phyloP scores from a whole-genome alignment of 768 basidiomycete genomes.

The Serendipita sp. region DNA sequence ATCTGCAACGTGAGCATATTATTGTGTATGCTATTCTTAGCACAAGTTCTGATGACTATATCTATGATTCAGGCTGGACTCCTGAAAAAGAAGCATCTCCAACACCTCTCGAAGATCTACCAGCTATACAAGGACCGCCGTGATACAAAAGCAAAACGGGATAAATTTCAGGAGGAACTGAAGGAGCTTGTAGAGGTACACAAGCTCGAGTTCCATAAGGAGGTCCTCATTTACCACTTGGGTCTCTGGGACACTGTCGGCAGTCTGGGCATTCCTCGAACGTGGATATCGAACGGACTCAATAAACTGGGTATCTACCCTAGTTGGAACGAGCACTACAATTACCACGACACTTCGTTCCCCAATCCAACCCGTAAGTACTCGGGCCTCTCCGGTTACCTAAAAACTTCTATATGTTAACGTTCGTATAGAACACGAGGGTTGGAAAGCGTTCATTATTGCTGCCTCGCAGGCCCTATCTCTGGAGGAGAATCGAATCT shows the following conservation, averaged over 20 bases:
- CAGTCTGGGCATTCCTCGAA: not conserved
- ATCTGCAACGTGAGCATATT: conserved; percentile 7
- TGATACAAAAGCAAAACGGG: not conserved
- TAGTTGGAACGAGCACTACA: not conserved
- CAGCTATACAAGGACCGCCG: not conserved
- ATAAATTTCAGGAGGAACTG: not conserved
- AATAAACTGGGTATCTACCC: not conserved
- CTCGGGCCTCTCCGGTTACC: not conserved
- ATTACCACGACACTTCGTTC: not conserved
- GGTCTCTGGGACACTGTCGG: conserved; percentile 18
- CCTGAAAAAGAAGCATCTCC: not conserved
- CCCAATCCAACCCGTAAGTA: not conserved
- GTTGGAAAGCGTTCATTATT: conserved; percentile 7
- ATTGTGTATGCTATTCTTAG: no score
- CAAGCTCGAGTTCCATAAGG: not conserved
- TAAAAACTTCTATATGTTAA: not conserved
- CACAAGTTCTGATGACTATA: not conserved
- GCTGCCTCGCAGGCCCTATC: conserved; percentile 18
- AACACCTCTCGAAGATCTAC: not conserved
- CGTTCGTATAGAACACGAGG: not conserved
- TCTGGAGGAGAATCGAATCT: conserved; percentile 17
- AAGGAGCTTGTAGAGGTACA: not conserved
- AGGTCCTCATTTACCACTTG: conserved; percentile 4
- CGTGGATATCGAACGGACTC: not conserved
- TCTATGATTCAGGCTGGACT: not conserved